phyloP scores from a whole-genome alignment of 2,329 filamentous ascomycete genomes.

The Penicillium rolfsii region DNA sequence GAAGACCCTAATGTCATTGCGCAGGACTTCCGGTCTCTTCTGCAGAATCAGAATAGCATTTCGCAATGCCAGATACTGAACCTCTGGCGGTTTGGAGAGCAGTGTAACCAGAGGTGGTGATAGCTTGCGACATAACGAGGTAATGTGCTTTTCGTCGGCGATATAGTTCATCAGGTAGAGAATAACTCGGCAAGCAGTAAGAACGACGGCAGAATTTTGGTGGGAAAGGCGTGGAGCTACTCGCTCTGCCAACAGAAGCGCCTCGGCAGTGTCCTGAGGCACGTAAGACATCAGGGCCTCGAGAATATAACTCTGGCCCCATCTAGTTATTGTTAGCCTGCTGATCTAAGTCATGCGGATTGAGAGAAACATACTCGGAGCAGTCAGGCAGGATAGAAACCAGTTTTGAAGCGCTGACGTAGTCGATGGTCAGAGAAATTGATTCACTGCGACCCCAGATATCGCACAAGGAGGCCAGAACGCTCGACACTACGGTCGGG shows the following conservation, averaged over 20 bases:
- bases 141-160: conserved; percentile 83
- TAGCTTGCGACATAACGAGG: conserved; percentile 84
- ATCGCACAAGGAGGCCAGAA: conserved; percentile 87
- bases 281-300: conserved; percentile 98
- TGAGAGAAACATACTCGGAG: conserved; percentile 72
- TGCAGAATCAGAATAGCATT: conserved; percentile 95
- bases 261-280: conserved; percentile 86
- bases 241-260: conserved; percentile 84
- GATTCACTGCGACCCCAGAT: conserved; percentile 98
- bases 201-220: conserved; percentile 92
- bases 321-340: conserved; percentile 58
- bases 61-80: conserved; percentile 93
- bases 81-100: conserved; percentile 92
- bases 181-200: conserved; percentile 95
- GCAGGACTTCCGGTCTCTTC: conserved; percentile 84
- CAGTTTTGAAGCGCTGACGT: conserved; percentile 96
- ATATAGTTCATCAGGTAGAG: conserved; percentile 99
- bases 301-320: conserved; percentile 98
- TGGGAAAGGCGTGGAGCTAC: conserved; percentile 95
- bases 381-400: conserved; percentile 95
- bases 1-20: conserved; percentile 97
- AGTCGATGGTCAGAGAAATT: conserved; percentile 98
- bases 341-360: neutral
- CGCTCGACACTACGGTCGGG: conserved; percentile 93
- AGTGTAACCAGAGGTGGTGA: conserved; percentile 94